Conservation (phyloP, 192 early-diverging fungal genomes). For the Backusella mclennaniae region DNA sequence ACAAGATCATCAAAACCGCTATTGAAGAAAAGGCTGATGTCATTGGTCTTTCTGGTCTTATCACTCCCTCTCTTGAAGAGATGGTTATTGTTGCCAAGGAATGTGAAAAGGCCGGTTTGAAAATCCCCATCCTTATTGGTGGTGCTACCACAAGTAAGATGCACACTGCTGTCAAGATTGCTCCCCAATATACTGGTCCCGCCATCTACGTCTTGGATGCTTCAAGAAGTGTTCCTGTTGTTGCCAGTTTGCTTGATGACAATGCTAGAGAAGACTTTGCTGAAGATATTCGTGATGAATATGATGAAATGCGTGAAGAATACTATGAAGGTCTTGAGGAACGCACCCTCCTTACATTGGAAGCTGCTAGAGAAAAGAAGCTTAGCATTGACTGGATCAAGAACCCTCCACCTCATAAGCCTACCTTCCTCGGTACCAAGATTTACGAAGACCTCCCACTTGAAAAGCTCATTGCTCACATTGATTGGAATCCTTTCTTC, state of each 20-base stretch:
- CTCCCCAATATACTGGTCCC: constrained; percentile 79
- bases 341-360: constrained; percentile 70
- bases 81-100: constrained; percentile 97
- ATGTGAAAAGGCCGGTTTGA: constrained; percentile 82
- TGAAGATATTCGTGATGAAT: constrained; percentile 88
- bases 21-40: constrained; percentile 88
- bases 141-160: constrained; percentile 96
- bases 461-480: constrained; percentile 71
- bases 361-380: constrained; percentile 63
- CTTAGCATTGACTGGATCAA: constrained; percentile 71
- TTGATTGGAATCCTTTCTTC: constrained; percentile 99
- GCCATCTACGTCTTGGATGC: constrained; percentile 91
- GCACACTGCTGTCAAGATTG: constrained; percentile 96
- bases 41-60: constrained; percentile 91
- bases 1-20: constrained; percentile 88
- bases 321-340: constrained; percentile 92
- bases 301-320: constrained; percentile 91
- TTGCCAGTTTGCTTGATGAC: constrained; percentile 79
- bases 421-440: constrained; percentile 80
- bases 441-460: constrained; percentile 78
- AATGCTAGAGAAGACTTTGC: constrained; percentile 82
- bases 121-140: constrained; percentile 89
- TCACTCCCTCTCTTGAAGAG: constrained; percentile 95
- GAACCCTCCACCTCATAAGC: constrained; percentile 70
- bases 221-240: constrained; percentile 88